These are phyloP conservation scores for Skeletonema menzelii DNA, from an alignment of 108 stramenopile species.

Conservation along the genomic window DNA sequence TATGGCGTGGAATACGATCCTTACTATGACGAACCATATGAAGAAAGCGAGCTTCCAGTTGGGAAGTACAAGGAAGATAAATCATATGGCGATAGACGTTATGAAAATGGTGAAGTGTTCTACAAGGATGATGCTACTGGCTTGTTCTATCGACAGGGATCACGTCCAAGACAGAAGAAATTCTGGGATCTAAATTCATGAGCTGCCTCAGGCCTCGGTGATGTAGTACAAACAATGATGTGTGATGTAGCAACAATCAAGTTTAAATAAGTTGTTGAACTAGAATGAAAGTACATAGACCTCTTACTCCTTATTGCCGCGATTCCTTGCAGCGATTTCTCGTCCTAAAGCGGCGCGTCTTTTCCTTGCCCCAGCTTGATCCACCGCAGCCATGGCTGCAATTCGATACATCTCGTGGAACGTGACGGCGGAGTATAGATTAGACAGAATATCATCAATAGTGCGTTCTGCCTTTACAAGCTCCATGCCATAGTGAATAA, in stretches of 20 bases:
- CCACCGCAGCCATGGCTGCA: slow-evolving; percentile 62
- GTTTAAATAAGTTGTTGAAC: no score
- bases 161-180: slow-evolving; percentile 40
- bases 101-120: slow-evolving; percentile 82
- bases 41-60: slow-evolving; percentile 73
- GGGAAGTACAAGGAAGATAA: slow-evolving; percentile 66
- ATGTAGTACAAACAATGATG: background rate
- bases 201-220: background rate
- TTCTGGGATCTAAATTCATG: slow-evolving; percentile 46
- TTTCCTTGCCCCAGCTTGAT: slow-evolving; percentile 45
- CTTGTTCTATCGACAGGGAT: slow-evolving; percentile 58
- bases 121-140: slow-evolving; percentile 73
- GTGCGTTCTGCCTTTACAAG: slow-evolving; percentile 71
- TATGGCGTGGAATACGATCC: slow-evolving; percentile 75
- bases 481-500: slow-evolving; percentile 89
- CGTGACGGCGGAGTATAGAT: slow-evolving; percentile 77
- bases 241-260: no score
- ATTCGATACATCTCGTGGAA: slow-evolving; percentile 84
- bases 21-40: slow-evolving; percentile 86
- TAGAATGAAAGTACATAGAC: background rate
- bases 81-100: slow-evolving; percentile 78
- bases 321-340: slow-evolving; percentile 62
- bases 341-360: slow-evolving; percentile 67
- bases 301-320: slow-evolving; percentile 8
- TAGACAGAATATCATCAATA: slow-evolving; percentile 54